Evolutionary conservation across 164 flowering plant species (phyloP).

Genomic region (Tetrastigma voinierianum): DNA sequence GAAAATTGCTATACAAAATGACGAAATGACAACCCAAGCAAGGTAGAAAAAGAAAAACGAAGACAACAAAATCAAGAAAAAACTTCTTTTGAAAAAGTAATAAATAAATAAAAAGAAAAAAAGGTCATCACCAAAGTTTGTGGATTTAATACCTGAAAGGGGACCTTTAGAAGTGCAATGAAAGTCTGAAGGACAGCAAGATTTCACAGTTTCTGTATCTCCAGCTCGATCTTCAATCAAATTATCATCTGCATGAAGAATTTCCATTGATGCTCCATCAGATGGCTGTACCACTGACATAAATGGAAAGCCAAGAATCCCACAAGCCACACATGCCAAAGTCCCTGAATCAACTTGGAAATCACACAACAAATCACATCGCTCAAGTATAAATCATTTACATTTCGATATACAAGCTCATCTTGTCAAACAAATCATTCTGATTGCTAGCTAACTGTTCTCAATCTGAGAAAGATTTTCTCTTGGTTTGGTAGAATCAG

Average conservation of each 20-base stretch:
- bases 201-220: slow-evolving; percentile 12
- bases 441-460: slow-evolving; percentile 11
- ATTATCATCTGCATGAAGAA: slow-evolving; percentile 25
- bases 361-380: slow-evolving; percentile 73
- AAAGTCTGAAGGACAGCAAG: slow-evolving; percentile 10
- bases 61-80: too few species aligned
- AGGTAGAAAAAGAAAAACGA: background rate
- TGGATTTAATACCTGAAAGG: slow-evolving; percentile 28
- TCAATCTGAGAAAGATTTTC: slow-evolving; percentile 18
- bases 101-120: background rate
- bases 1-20: background rate
- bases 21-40: background rate
- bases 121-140: background rate
- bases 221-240: slow-evolving; percentile 16
- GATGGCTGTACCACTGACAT: slow-evolving; percentile 91
- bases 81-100: too few species aligned
- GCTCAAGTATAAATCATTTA: slow-evolving; percentile 43
- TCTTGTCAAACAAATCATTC: slow-evolving; percentile 30
- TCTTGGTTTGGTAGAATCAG: slow-evolving; percentile 11
- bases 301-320: slow-evolving; percentile 95
- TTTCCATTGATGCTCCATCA: slow-evolving; percentile 37
- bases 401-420: slow-evolving; percentile 35
- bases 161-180: slow-evolving; percentile 17
- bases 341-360: slow-evolving; percentile 90
- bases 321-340: slow-evolving; percentile 93